These are phyloP conservation scores for Perilla frutescens DNA, from an alignment of 257 asterid genomes.

Conservation along the genomic window DNA sequence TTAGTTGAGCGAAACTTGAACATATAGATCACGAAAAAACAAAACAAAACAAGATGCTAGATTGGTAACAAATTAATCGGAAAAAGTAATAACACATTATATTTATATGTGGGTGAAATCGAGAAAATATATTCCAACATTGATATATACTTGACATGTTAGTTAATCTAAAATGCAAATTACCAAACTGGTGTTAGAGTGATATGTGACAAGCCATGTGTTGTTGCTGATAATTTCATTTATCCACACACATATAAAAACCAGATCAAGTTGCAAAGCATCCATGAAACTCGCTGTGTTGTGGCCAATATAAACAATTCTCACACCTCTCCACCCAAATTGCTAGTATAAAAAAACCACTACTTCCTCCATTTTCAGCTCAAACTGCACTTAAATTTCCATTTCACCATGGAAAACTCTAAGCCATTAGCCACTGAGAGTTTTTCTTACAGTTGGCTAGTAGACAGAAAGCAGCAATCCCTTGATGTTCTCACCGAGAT, in stretches of 20 bases:
- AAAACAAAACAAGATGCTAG: neutral
- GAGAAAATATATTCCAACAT: neutral
- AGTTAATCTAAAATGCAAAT: conserved; percentile 7
- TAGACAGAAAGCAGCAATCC: conserved; percentile 41
- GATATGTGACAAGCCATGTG: conserved; percentile 47
- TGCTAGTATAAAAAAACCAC: conserved; percentile 32
- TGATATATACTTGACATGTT: conserved; percentile 5
- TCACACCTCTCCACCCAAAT: conserved; percentile 24
- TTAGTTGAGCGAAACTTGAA: neutral
- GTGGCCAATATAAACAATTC: conserved; percentile 22
- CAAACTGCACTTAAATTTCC: neutral
- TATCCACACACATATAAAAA: conserved; percentile 6
- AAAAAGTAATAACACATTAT: neutral
- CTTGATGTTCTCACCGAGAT: conserved; percentile 34
- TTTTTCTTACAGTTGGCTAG: conserved; percentile 75
- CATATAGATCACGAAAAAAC: neutral
- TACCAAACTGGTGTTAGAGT: conserved; percentile 42
- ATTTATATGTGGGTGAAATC: no score
- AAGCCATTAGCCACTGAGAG: conserved; percentile 67
- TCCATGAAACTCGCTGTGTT: conserved; percentile 29
- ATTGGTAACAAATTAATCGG: neutral
- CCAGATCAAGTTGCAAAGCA: conserved; percentile 2
- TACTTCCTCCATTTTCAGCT: conserved; percentile 23
- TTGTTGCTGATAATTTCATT: conserved; percentile 25
- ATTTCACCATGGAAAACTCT: conserved; percentile 56